Conservation (phyloP, 1,284 basidiomycete species). For the Volvariella surrecta region DNA sequence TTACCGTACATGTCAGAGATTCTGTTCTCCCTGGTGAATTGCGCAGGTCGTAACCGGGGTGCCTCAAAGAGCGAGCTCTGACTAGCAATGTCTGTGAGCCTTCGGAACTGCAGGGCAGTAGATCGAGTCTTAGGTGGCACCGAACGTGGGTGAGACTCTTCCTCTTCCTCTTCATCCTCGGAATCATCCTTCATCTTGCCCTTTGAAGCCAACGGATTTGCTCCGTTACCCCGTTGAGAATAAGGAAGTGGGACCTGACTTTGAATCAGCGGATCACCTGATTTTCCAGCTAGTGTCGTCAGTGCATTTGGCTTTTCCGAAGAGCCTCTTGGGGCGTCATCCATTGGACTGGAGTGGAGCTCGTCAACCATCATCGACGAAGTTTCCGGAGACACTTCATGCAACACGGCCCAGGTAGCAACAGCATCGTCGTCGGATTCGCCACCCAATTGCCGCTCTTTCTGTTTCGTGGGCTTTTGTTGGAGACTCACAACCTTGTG, state of each 20-base stretch:
- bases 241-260: conserved; percentile 38
- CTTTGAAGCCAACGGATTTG: not conserved
- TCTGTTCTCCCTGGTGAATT: conserved; percentile 13
- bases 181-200: conserved; percentile 20
- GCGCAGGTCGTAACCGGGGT: conserved; percentile 15
- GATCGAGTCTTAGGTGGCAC: conserved; percentile 14
- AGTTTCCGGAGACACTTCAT: conserved; percentile 14
- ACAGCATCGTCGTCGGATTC: conserved; percentile 1
- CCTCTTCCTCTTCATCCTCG: conserved; percentile 23
- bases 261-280: conserved; percentile 21
- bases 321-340: not conserved
- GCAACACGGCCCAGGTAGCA: conserved; percentile 18
- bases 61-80: conserved; percentile 30
- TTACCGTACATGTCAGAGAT: conserved; percentile 19
- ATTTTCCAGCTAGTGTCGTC: conserved; percentile 14
- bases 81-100: conserved; percentile 45
- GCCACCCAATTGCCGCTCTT: conserved; percentile 1
- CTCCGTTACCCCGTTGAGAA: conserved; percentile 23
- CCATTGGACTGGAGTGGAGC: conserved; percentile 18
- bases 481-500: not conserved
- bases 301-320: conserved; percentile 5
- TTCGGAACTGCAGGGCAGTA: conserved; percentile 28
- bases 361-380: conserved; percentile 20
- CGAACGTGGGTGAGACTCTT: conserved; percentile 19
- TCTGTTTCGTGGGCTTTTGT: not conserved